Base-by-base conservation (phyloP, 2,329 filamentous ascomycete genomes). In the Cadophora gregata region DNA sequence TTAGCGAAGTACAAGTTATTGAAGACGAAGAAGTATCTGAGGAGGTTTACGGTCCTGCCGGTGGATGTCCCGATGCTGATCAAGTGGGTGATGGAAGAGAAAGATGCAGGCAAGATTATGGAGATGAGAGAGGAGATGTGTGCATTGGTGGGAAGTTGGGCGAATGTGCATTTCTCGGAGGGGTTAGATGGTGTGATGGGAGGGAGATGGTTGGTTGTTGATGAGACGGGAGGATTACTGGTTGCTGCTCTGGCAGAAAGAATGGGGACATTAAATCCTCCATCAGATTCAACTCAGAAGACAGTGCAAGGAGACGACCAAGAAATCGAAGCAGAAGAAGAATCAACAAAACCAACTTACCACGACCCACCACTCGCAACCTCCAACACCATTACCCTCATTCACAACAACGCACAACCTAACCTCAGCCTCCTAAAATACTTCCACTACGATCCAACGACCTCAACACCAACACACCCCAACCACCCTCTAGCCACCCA, bases 1-100 rank as follows among this genome's bases (percentile, higher is more conserved):
- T 83, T 97, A 66, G 94, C 95, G 51, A 99, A 99, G 79, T 99
- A 99, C 80, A 97, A 96, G 75, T 82, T 98, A 21, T 85, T 97
- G 55, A 99, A 99, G 81, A 91, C 92, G 70, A 94, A 90, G 77
- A 99, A 99, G 80, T 98, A 97, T 77, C 86, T 98, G 70, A 90
- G 91, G 74, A 85, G 93, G 14, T 98, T 99, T 75, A 93, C 91
- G 0, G 87, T 96, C 1, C 79, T 97, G 61, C 95, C 95, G 0
- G 81, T 98, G 72, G 93, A 97, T 75, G 88, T 96, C 16, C 85
- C 89, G 0, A 85, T 88, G 70, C 82, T 98, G 69, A 88, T 89
- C 24, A 87, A 93, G 72, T 96, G 91, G 82, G 84, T 95, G 75
- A 80, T 97, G 59, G 84, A 90, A 65, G 92, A 96, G 73, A 92